Conservation (phyloP, 768 basidiomycete genomes). For the Suillus weaverae region DNA sequence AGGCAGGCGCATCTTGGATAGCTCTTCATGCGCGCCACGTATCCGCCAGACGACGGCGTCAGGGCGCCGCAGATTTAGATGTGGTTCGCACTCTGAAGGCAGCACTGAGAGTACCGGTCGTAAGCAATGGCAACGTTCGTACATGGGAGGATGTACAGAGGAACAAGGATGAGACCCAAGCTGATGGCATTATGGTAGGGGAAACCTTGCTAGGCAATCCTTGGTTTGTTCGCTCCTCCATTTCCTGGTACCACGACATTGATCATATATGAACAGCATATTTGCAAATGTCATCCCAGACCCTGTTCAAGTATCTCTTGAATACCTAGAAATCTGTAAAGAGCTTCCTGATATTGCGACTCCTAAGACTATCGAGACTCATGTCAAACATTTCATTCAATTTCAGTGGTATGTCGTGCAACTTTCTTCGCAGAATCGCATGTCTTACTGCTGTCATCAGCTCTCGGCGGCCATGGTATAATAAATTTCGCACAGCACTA, state of each 20-base stretch:
- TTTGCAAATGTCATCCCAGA: conserved; percentile 57
- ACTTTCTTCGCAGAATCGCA: neutral
- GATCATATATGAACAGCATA: conserved; percentile 40
- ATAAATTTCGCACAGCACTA: conserved; percentile 52
- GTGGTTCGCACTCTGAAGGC: conserved; percentile 59
- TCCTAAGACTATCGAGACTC: conserved; percentile 54
- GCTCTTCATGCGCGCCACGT: conserved; percentile 76
- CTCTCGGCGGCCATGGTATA: conserved; percentile 54
- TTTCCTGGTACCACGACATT: neutral
- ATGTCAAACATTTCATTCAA: conserved; percentile 67
- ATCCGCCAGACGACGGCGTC: conserved; percentile 65
- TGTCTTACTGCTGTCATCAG: conserved; percentile 29
- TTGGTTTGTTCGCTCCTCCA: conserved; percentile 43
- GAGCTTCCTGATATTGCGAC: conserved; percentile 50
- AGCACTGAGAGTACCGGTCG: conserved; percentile 51
- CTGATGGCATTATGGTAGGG: conserved; percentile 80
- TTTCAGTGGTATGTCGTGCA: conserved; percentile 56
- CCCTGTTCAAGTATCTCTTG: conserved; percentile 64
- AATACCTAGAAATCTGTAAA: conserved; percentile 66
- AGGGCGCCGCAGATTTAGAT: conserved; percentile 68
- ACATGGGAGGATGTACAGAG: conserved; percentile 52
- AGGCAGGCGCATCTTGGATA: conserved; percentile 68
- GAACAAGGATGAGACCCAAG: conserved; percentile 57
- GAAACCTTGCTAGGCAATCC: conserved; percentile 77
- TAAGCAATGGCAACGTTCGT: conserved; percentile 82